These are phyloP conservation scores for Quercus robur DNA, from an alignment of 306 rosid species.

Conservation along the genomic window DNA sequence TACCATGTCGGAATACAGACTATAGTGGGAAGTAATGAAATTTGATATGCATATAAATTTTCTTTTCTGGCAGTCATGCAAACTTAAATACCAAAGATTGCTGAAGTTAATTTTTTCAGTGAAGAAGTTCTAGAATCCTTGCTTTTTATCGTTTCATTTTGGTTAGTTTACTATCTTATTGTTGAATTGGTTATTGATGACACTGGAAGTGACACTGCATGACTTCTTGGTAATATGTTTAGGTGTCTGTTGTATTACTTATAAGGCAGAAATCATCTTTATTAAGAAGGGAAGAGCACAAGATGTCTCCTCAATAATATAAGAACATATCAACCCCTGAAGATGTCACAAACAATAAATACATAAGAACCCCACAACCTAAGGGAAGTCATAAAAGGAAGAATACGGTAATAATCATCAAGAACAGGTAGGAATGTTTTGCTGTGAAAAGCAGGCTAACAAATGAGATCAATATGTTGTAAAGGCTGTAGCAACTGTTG, in stretches of 20 bases:
- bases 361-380: constrained; percentile 2
- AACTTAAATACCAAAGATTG: background rate
- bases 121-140: background rate
- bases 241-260: background rate
- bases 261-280: constrained; percentile 7
- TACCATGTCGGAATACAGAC: background rate
- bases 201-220: background rate
- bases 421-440: constrained; percentile 1
- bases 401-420: constrained; percentile 1
- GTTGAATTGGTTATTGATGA: background rate
- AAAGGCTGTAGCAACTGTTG: constrained; percentile 40
- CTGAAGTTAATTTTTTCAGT: background rate
- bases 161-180: background rate
- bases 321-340: constrained; percentile 17
- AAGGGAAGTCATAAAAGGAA: constrained; percentile 15
- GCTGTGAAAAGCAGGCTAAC: background rate
- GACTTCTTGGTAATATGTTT: background rate
- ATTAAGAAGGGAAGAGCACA: constrained; percentile 18
- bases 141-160: background rate
- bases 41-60: background rate
- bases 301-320: constrained; percentile 15
- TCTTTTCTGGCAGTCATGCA: background rate
- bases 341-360: constrained; percentile 23
- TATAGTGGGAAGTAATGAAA: background rate
- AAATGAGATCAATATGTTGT: constrained; percentile 27